Evolutionary conservation across 148 eudicot genomes (phyloP), one percentile per base, ranked within the genome.

Genomic region (Spergularia bocconei): DNA sequence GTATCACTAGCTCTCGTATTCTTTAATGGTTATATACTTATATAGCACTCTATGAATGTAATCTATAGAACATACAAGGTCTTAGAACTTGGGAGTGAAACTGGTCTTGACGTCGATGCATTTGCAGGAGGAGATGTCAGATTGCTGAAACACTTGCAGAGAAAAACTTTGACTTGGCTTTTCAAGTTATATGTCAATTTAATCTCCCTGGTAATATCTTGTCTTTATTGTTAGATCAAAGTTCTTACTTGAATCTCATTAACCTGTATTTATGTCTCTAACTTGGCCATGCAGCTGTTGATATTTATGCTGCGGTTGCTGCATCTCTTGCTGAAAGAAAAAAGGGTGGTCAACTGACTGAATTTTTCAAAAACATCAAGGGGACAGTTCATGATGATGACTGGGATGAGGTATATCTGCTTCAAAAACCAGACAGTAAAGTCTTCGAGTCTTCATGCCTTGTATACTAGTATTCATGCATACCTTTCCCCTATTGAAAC

Each of bases 261-360:
- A 76, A 48, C 70, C 63, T 74, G 53, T 21, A 66, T 69, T 54
- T 70, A 67, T 78, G 76, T 23, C 55, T 74, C 65, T 78, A 56
- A 69, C 72, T 70, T 51, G 19, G 75, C 33, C 36, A 72, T 77
- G 66, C 89, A 95, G 99, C 93, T 79, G 96, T 95, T 78, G 94
- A 95, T 78, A 95, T 95, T 76, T 95, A 95, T 86, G 99, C 99
- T 80, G 99, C 96, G 66, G 96, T 95, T 84, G 96, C 99, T 62
- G 89, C 99, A 75, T 95, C 99, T 33, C 96, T 95, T 83, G 99
- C 99, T 78, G 99, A 95, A 79, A 88, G 99, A 80, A 95, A 95
- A 79, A 95, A 73, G 76, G 99, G 96, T 57, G 87, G 93, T 65
- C 96, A 90, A 58, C 79, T 95, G 79, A 95, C 92, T 47, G 99